phyloP scores from a whole-genome alignment of 805 yeast genomes.

The Wickerhamiella brachini region DNA sequence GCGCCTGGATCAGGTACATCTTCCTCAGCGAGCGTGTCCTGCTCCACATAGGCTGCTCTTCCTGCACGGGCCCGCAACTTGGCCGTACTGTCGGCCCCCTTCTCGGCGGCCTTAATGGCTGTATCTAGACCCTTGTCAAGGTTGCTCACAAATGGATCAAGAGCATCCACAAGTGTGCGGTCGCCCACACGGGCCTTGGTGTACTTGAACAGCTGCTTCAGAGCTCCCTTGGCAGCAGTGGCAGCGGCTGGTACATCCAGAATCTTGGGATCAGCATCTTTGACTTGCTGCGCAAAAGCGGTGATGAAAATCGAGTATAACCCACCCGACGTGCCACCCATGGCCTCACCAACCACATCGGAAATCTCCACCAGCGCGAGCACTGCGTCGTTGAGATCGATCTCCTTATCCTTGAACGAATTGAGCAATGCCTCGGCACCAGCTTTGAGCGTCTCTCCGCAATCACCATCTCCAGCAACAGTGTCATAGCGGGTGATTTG shows the following conservation, averaged over 20 bases:
- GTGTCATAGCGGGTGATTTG: constrained; percentile 75
- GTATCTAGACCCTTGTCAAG: constrained; percentile 38
- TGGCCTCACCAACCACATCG: constrained; percentile 71
- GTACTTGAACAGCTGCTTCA: constrained; percentile 64
- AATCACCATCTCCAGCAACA: constrained; percentile 92
- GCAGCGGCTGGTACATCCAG: constrained; percentile 18
- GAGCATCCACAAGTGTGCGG: constrained; percentile 76
- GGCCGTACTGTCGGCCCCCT: constrained; percentile 68
- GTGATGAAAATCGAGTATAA: constrained; percentile 74
- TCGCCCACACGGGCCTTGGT: constrained; percentile 85
- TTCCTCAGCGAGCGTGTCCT: constrained; percentile 38
- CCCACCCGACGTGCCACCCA: constrained; percentile 98
- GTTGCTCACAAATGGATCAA: constrained; percentile 70
- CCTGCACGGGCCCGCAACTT: constrained; percentile 76
- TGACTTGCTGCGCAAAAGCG: constrained; percentile 48
- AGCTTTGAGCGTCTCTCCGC: constrained; percentile 78
- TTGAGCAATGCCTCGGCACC: constrained; percentile 58
- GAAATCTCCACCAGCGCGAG: constrained; percentile 58
- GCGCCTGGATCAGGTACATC: constrained; percentile 90
- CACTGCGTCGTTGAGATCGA: constrained; percentile 25
- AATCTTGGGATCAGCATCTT: constrained; percentile 15
- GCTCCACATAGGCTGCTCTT: constrained; percentile 77
- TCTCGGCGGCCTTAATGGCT: constrained; percentile 56
- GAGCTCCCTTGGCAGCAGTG: constrained; percentile 34
- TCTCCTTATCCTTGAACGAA: constrained; percentile 12